Evolutionary conservation across 2,329 filamentous ascomycete species (phyloP).

Genomic region (Scedosporium minutisporum): DNA sequence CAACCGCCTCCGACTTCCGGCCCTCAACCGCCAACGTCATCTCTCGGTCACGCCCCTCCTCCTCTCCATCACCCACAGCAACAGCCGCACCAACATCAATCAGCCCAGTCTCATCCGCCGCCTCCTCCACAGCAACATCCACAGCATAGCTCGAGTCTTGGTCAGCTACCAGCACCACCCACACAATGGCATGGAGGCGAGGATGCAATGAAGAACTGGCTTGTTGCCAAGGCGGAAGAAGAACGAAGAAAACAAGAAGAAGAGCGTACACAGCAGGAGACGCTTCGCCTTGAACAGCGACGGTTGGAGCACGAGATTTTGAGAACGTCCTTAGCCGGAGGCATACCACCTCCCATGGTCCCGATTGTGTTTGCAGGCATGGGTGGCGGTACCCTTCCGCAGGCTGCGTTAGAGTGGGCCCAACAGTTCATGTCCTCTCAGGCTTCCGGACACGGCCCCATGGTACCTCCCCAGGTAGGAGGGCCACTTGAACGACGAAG

Average conservation of each 20-base stretch:
- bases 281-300: slow-evolving; percentile 59
- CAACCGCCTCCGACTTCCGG: slow-evolving; percentile 22
- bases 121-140: slow-evolving; percentile 12
- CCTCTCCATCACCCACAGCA: slow-evolving; percentile 8
- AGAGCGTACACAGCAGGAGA: slow-evolving; percentile 57
- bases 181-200: slow-evolving; percentile 58
- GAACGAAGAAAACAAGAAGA: slow-evolving; percentile 66
- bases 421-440: slow-evolving; percentile 54
- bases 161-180: slow-evolving; percentile 52
- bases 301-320: slow-evolving; percentile 66
- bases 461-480: slow-evolving; percentile 38
- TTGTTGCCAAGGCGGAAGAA: slow-evolving; percentile 62
- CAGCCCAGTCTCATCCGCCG: slow-evolving; percentile 21
- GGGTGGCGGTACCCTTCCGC: slow-evolving; percentile 51
- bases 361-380: slow-evolving; percentile 68
- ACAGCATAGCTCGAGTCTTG: slow-evolving; percentile 24
- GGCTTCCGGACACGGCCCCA: slow-evolving; percentile 29
- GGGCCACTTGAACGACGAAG: slow-evolving; percentile 45
- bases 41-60: slow-evolving; percentile 9
- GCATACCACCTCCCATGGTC: slow-evolving; percentile 65
- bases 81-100: slow-evolving; percentile 13
- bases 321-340: slow-evolving; percentile 55
- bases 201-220: slow-evolving; percentile 63
- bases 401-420: slow-evolving; percentile 55
- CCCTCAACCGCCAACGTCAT: slow-evolving; percentile 3